Base-by-base conservation (phyloP, 2,329 filamentous ascomycete genomes). In the Corynespora cassiicola region DNA sequence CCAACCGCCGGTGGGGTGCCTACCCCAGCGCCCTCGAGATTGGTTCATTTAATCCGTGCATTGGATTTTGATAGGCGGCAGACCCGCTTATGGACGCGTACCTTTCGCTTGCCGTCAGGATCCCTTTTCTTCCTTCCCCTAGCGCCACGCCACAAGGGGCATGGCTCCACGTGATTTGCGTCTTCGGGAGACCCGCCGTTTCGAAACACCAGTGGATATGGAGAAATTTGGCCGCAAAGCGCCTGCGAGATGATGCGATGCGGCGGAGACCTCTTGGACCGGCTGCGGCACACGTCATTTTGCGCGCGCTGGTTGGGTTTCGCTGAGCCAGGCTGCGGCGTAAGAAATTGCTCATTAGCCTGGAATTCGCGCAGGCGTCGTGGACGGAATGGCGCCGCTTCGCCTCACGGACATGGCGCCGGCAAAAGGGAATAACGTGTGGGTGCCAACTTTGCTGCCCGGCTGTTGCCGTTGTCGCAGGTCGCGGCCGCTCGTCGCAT, bases 71-170 rank as follows among this genome's bases (percentile, higher is more conserved):
- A 36, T 45, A 26, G 31, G 27, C 28, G 31, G 19, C 21, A 17
- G 36, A 31, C 36, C 36, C 31, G 36, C 22, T 36, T 19, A 18
- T 20, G 32, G 28, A 33, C 41, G 37, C 36, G 37, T 18, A 45
- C n/a, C n/a, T n/a, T n/a, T n/a, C n/a, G n/a, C n/a, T n/a, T n/a
- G n/a, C n/a, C n/a, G n/a, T n/a, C n/a, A n/a, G n/a, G n/a, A n/a
- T n/a, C n/a, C n/a, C n/a, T n/a, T n/a, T 19, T 33, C 20, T 21
- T 24, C n/a, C 20, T 36, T 24, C 30, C 39, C 34, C 34, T 34
- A 24, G 19, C 16, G 17, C 30, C 23, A 37, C 17, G 21, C 19
- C 6, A 7, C 6, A 16, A 4, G 8, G 8, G 16, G 35, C 15
- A 24, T 24, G 12, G 20, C 27, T 14, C 9, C 35, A 38, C 35